A percentile compares a stretch with the other conserved stretches of the same genome.
Conservation (phyloP, 495 filamentous ascomycete species). For the Platismatia glauca region DNA sequence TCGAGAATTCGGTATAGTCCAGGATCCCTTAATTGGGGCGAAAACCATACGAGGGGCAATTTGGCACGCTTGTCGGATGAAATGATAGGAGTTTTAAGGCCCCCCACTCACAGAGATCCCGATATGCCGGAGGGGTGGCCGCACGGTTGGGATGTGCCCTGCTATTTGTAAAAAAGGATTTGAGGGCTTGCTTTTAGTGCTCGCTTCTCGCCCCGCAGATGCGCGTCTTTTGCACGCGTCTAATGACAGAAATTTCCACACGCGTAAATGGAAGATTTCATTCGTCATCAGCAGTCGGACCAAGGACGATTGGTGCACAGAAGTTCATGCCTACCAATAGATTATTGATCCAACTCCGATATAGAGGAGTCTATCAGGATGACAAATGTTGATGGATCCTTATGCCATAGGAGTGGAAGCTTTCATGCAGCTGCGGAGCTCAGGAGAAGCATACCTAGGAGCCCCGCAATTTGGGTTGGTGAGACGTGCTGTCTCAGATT, state of each 20-base stretch:
- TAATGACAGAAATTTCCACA: conserved; percentile 10
- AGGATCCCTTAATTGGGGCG: neutral
- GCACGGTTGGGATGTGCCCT: conserved; percentile 9
- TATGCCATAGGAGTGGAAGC: neutral
- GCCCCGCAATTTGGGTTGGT: conserved; percentile 3
- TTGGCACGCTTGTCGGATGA: neutral
- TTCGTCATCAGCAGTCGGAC: too few species aligned
- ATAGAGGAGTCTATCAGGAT: neutral
- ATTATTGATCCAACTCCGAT: neutral
- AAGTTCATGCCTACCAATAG: neutral
- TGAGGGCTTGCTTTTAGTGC: conserved; percentile 9
- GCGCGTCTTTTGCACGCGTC: conserved; percentile 7
- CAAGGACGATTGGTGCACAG: neutral
- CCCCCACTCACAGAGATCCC: conserved; percentile 4
- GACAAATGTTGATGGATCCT: neutral
- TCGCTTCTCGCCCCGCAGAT: conserved; percentile 11
- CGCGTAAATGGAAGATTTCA: conserved; percentile 8
- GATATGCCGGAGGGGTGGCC: conserved; percentile 2
- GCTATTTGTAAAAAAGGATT: conserved; percentile 12
- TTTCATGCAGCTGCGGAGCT: conserved; percentile 9
- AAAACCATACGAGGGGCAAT: neutral
- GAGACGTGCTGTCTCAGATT: conserved; percentile 7
- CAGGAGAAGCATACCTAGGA: conserved; percentile 8
- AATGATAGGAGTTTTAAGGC: conserved; percentile 5
- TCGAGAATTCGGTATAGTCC: neutral